These are phyloP conservation scores for Neoboletus brunneissimus DNA, from an alignment of 768 basidiomycete species.

Conservation along the genomic window DNA sequence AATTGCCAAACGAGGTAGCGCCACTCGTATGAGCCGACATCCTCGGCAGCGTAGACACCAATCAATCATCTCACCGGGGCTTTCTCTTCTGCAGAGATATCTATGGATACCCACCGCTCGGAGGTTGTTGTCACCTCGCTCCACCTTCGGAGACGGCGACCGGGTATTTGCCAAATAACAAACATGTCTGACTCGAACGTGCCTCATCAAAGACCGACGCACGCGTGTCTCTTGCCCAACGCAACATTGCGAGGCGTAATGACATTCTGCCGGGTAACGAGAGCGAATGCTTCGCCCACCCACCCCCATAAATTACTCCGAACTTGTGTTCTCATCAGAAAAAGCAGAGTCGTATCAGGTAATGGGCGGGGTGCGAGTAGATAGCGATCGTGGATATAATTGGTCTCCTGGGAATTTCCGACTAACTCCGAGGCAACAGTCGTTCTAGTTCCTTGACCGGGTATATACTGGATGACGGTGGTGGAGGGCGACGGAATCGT, in stretches of 20 bases:
- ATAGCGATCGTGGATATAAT: conserved; percentile 6
- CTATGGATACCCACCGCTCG: too few relatives aligned
- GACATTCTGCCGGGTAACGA: not conserved
- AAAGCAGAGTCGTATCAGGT: not conserved
- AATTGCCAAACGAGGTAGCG: not conserved
- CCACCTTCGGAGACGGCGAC: too few relatives aligned
- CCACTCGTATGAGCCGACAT: conserved; percentile 2
- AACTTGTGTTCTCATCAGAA: not conserved
- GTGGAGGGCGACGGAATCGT: too few relatives aligned
- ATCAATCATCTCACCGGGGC: too few relatives aligned
- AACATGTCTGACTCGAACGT: not conserved
- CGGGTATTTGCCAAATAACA: too few relatives aligned
- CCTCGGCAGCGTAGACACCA: not conserved
- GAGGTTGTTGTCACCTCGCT: too few relatives aligned
- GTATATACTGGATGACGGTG: too few relatives aligned
- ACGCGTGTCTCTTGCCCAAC: not conserved
- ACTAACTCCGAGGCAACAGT: not conserved
- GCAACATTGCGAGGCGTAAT: not conserved
- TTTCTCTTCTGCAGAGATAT: too few relatives aligned
- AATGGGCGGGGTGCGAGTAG: not conserved
- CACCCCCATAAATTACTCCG: too few relatives aligned
- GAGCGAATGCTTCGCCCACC: not conserved
- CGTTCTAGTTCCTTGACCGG: too few relatives aligned
- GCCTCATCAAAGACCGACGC: not conserved
- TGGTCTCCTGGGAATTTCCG: not conserved